Conservation (phyloP, 2,329 filamentous ascomycete species). For the Trichophyton rubrum region DNA sequence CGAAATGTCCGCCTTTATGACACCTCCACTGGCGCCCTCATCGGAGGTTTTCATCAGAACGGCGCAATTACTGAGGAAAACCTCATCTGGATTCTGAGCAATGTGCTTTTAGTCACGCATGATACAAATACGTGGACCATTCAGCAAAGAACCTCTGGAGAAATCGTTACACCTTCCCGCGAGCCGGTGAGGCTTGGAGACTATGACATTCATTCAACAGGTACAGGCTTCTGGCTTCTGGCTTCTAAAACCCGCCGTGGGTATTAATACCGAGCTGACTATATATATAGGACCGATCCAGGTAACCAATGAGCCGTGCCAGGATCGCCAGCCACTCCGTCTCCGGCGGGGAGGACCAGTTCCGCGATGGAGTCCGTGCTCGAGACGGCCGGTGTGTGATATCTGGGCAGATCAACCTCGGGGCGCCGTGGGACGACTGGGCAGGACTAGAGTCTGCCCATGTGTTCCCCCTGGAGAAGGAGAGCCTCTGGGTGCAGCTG, state of each 20-base stretch:
- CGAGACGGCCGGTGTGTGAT: constrained; percentile 17
- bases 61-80: constrained; percentile 12
- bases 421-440: constrained; percentile 9
- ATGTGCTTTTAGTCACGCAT: constrained; percentile 11
- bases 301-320: constrained; percentile 12
- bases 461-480: constrained; percentile 17
- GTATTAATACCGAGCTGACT: neutral
- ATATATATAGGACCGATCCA: constrained; percentile 12
- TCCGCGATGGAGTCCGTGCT: constrained; percentile 13
- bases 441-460: constrained; percentile 16
- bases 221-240: neutral
- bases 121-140: constrained; percentile 6
- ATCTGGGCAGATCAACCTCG: constrained; percentile 11
- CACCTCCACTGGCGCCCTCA: constrained; percentile 7
- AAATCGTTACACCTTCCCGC: constrained; percentile 7
- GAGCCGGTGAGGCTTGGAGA: constrained; percentile 9
- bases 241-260: neutral
- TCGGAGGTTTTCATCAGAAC: constrained; percentile 12
- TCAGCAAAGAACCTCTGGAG: constrained; percentile 8
- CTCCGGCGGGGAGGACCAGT: constrained; percentile 9
- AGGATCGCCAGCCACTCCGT: constrained; percentile 8
- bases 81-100: constrained; percentile 11
- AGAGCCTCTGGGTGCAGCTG: constrained; percentile 15
- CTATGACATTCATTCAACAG: neutral
- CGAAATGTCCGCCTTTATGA: constrained; percentile 12